These are phyloP conservation scores for Coniophora puteana DNA, from an alignment of 1,284 basidiomycete genomes.

Conservation along the genomic window DNA sequence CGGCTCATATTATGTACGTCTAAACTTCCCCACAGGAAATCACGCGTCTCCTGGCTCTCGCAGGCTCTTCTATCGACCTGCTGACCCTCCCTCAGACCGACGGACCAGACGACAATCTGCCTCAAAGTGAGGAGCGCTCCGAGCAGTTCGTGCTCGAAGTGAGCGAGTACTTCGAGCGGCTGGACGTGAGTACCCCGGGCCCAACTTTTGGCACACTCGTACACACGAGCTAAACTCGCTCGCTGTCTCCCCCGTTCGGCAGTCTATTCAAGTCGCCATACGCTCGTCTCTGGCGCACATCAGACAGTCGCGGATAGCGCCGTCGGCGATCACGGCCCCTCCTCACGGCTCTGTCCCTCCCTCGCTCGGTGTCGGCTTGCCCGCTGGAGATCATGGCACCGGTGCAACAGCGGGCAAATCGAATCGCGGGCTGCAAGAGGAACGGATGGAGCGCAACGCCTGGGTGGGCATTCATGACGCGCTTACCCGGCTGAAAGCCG, in stretches of 20 bases:
- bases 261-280: conserved; percentile 72
- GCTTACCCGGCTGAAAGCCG: conserved; percentile 55
- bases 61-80: conserved; percentile 71
- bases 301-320: conserved; percentile 76
- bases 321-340: conserved; percentile 76
- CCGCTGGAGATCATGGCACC: conserved; percentile 36
- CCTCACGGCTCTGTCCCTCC: conserved; percentile 67
- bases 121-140: conserved; percentile 76
- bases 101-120: conserved; percentile 55
- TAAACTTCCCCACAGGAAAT: conserved; percentile 51
- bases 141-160: conserved; percentile 81
- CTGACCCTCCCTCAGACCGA: conserved; percentile 78
- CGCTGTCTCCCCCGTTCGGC: no score
- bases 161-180: conserved; percentile 76
- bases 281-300: conserved; percentile 78
- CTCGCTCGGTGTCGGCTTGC: conserved; percentile 72
- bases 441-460: conserved; percentile 68
- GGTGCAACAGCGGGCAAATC: conserved; percentile 19
- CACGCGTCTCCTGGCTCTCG: conserved; percentile 64
- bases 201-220: conserved; percentile 3
- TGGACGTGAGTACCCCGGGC: conserved; percentile 54
- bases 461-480: conserved; percentile 72
- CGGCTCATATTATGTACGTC: conserved; percentile 1
- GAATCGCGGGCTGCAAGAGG: conserved; percentile 70
- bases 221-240: not conserved